Conservation (phyloP, 2,329 filamentous ascomycete genomes). For the Botrytis elliptica region DNA sequence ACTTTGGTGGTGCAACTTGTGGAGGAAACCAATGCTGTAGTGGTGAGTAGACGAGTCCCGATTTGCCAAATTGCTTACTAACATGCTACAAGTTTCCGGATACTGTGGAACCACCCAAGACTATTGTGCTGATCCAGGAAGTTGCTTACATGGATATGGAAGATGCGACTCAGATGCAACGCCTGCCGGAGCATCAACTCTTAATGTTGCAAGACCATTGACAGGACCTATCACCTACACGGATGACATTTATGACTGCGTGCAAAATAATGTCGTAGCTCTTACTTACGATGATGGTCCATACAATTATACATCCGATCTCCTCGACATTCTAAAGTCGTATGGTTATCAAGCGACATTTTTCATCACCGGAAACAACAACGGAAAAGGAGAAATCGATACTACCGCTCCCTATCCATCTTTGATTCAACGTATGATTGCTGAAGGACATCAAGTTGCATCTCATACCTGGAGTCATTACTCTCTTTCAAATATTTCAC, state of each 20-base stretch:
- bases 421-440: constrained; percentile 44
- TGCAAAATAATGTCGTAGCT: constrained; percentile 56
- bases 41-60: neutral
- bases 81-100: constrained; percentile 18
- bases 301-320: constrained; percentile 61
- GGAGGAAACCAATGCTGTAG: constrained; percentile 26
- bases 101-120: constrained; percentile 22
- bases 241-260: constrained; percentile 55
- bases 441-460: constrained; percentile 54
- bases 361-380: constrained; percentile 60
- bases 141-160: constrained; percentile 28
- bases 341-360: constrained; percentile 66
- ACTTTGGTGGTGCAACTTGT: constrained; percentile 22
- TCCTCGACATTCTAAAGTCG: constrained; percentile 57
- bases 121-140: constrained; percentile 30
- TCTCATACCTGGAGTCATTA: constrained; percentile 55
- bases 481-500: constrained; percentile 45
- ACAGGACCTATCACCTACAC: constrained; percentile 57
- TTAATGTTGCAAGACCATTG: constrained; percentile 47
- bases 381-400: constrained; percentile 40
- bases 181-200: constrained; percentile 54
- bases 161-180: constrained; percentile 57
- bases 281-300: constrained; percentile 69
- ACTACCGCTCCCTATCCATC: constrained; percentile 45
- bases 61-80: neutral